Evolutionary conservation across 805 yeast genomes (phyloP).

Genomic region (Sporopachydermia lactativora): DNA sequence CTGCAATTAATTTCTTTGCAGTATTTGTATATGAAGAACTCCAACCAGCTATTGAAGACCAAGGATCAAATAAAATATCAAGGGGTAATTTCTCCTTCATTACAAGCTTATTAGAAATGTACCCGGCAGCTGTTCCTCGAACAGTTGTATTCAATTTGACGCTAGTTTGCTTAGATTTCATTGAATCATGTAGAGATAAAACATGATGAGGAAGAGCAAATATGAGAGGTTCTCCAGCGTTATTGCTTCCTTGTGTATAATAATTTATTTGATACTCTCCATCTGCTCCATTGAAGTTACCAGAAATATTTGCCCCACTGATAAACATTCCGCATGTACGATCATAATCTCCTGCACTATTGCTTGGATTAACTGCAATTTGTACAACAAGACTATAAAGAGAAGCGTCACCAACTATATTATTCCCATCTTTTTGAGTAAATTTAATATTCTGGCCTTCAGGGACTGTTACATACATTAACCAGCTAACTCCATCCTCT

Average conservation of each 20-base stretch:
- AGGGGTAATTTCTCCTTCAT: constrained; percentile 31
- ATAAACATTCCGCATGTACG: constrained; percentile 50
- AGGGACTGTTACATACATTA: constrained; percentile 45
- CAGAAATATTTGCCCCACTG: constrained; percentile 30
- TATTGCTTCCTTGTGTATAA: constrained; percentile 29
- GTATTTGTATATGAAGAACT: constrained; percentile 24
- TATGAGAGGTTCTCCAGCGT: constrained; percentile 29
- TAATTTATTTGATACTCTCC: constrained; percentile 31
- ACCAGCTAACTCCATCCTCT: constrained; percentile 47
- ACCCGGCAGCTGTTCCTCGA: constrained; percentile 33
- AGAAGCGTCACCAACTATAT: constrained; percentile 29
- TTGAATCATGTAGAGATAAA: constrained; percentile 24
- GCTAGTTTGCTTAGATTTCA: constrained; percentile 19
- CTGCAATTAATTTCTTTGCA: constrained; percentile 26
- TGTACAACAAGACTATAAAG: constrained; percentile 43
- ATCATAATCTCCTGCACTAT: constrained; percentile 30
- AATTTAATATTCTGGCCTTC: constrained; percentile 22
- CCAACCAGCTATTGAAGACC: constrained; percentile 34
- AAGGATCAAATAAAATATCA: constrained; percentile 39
- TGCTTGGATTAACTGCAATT: constrained; percentile 34
- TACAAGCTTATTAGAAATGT: constrained; percentile 24
- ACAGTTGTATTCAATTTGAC: constrained; percentile 33
- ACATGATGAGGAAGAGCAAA: constrained; percentile 63
- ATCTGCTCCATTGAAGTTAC: constrained; percentile 24
- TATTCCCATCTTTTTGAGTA: constrained; percentile 20